Conservation (phyloP, 148 eudicot species). For the Cornus kousa region DNA sequence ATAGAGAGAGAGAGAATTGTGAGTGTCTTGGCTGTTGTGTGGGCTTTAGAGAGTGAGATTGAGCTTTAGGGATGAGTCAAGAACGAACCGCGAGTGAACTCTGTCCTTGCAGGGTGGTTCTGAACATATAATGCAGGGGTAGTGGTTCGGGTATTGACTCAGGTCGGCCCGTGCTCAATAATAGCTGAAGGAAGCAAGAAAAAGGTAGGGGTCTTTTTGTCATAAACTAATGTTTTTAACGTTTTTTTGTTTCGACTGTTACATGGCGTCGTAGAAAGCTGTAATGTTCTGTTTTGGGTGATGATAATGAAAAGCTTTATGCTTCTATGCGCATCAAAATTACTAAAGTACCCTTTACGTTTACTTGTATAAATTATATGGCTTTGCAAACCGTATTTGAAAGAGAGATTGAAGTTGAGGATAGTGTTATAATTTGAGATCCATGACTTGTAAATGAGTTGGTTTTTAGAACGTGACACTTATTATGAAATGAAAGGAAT, state of each 20-base stretch:
- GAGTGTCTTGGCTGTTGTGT: neutral
- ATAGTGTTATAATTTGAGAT: too few relatives aligned
- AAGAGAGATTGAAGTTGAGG: too few relatives aligned
- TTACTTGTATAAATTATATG: too few relatives aligned
- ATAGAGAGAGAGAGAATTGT: too few relatives aligned
- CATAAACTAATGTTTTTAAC: neutral
- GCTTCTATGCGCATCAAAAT: too few relatives aligned
- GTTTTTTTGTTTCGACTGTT: neutral
- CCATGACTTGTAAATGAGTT: too few relatives aligned
- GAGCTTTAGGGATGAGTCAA: constrained; percentile 63
- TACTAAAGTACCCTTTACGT: too few relatives aligned
- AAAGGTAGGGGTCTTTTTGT: neutral
- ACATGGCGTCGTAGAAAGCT: neutral
- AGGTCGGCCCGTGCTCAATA: constrained; percentile 17
- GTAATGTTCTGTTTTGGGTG: neutral
- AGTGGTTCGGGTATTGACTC: constrained; percentile 99
- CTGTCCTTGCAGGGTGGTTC: neutral
- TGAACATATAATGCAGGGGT: constrained; percentile 34
- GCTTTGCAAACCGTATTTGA: too few relatives aligned
- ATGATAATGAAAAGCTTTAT: too few relatives aligned
- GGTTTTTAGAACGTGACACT: too few relatives aligned
- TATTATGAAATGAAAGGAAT: too few relatives aligned
- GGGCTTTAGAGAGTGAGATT: neutral
- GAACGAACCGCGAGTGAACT: constrained; percentile 71
- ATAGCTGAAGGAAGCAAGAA: neutral